A percentile compares a stretch with the other conserved stretches of the same genome.
phyloP scores from a whole-genome alignment of 257 asterid genomes.

The Ocimum tenuiflorum region DNA sequence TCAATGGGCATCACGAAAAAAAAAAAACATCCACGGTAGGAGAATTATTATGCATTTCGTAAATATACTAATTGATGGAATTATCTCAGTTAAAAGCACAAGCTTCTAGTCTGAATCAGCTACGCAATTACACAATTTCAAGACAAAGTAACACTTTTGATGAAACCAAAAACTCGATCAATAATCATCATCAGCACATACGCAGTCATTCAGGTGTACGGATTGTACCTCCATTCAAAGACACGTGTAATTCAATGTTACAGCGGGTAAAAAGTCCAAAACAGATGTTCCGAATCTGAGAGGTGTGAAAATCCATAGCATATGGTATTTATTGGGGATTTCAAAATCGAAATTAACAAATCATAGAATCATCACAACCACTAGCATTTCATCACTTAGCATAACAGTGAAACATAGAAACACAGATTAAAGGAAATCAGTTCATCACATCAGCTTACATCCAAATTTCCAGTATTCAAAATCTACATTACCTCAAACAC shows the following conservation, averaged over 20 bases:
- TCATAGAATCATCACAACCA: conserved; percentile 4
- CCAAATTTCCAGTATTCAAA: background rate
- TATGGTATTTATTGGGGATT: background rate
- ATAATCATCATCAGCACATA: conserved; percentile 5
- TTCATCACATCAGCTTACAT: background rate
- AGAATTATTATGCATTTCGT: background rate
- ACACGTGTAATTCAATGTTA: background rate
- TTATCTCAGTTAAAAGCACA: background rate
- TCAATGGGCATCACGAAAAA: background rate
- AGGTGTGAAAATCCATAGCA: background rate
- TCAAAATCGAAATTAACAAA: background rate
- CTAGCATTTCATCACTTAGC: conserved; percentile 5
- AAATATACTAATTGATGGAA: background rate
- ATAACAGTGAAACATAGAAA: background rate
- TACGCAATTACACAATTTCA: conserved; percentile 1
- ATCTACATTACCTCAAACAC: conserved; percentile 1
- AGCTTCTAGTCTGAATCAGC: conserved; percentile 16
- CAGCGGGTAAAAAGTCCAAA: background rate
- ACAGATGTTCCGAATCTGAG: background rate
- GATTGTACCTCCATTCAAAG: conserved; percentile 3
- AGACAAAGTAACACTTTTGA: background rate
- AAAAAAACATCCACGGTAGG: background rate
- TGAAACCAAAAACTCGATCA: background rate
- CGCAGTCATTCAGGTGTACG: no score
- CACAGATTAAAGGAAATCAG: conserved; percentile 1